Conservation (phyloP, 257 asterid species). For the Nicotiana attenuata region DNA sequence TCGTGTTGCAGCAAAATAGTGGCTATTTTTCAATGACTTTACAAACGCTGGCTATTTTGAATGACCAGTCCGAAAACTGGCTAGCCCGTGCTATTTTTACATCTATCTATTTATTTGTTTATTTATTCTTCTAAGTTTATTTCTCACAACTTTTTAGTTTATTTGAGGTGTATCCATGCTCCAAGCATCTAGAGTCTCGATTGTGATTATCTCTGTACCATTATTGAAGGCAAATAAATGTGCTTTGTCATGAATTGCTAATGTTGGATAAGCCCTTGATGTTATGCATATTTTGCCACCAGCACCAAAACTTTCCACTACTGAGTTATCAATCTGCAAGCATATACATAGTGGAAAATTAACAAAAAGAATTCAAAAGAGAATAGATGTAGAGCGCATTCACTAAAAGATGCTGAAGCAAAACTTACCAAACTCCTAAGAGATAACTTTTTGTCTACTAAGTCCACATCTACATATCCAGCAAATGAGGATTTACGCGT, state of each 20-base stretch:
- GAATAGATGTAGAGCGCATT: not conserved
- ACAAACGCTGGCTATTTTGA: too few species aligned
- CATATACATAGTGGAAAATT: not conserved
- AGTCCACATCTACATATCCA: not conserved
- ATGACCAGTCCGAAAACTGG: too few species aligned
- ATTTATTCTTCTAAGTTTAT: not conserved
- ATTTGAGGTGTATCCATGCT: slow-evolving; percentile 32
- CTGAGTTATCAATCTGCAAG: slow-evolving; percentile 48
- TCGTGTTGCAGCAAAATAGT: too few species aligned
- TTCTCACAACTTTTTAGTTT: slow-evolving; percentile 29
- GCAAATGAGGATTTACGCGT: not conserved
- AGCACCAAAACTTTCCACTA: slow-evolving; percentile 52
- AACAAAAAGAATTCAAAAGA: not conserved
- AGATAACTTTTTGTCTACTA: not conserved
- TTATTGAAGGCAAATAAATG: slow-evolving; percentile 46
- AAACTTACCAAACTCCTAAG: not conserved
- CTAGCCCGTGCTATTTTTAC: too few species aligned
- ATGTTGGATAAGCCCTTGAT: slow-evolving; percentile 44
- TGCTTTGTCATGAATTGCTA: slow-evolving; percentile 31
- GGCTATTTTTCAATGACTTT: too few species aligned
- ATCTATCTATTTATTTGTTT: not conserved
- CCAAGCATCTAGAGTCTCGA: slow-evolving; percentile 40
- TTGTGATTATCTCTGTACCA: slow-evolving; percentile 32
- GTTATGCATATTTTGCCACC: slow-evolving; percentile 46
- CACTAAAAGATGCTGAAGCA: not conserved